A percentile compares a stretch with the other conserved stretches of the same genome.
Evolutionary conservation across 2,329 filamentous ascomycete genomes (phyloP).

Genomic region (Colletotrichum chlorophyti): DNA sequence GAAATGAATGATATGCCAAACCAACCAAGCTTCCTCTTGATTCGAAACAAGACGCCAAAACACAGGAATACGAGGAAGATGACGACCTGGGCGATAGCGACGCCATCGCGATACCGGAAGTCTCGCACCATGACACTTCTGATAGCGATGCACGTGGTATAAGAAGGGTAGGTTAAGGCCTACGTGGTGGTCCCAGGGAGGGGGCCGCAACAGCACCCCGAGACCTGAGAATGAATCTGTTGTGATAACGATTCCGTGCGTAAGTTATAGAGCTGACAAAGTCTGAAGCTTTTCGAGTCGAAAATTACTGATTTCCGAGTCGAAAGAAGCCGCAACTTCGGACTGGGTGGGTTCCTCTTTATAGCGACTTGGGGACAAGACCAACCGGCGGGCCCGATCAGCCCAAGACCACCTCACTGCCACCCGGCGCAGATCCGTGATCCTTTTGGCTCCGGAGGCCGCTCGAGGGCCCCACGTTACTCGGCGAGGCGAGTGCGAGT

Average conservation of each 20-base stretch:
- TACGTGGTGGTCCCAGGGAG: too few relatives aligned
- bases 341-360: neutral
- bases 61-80: neutral
- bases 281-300: too few relatives aligned
- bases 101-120: conserved; percentile 20
- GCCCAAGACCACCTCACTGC: too few relatives aligned
- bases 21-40: conserved; percentile 19
- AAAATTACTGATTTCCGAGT: too few relatives aligned
- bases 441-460: neutral
- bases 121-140: neutral
- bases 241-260: too few relatives aligned
- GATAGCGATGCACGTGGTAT: neutral
- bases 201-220: too few relatives aligned
- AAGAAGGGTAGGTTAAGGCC: neutral
- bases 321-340: neutral
- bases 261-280: too few relatives aligned
- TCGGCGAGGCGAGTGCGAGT: conserved; percentile 3
- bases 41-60: neutral
- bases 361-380: neutral
- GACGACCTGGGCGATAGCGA: conserved; percentile 18
- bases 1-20: conserved; percentile 28
- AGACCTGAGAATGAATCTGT: too few relatives aligned
- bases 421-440: neutral
- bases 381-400: neutral
- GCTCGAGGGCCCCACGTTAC: neutral